Percentiles rank a stretch among this genome's conserved stretches.
Conservation (phyloP, 2,329 filamentous ascomycete species). For the Stylonectria norvegica region DNA sequence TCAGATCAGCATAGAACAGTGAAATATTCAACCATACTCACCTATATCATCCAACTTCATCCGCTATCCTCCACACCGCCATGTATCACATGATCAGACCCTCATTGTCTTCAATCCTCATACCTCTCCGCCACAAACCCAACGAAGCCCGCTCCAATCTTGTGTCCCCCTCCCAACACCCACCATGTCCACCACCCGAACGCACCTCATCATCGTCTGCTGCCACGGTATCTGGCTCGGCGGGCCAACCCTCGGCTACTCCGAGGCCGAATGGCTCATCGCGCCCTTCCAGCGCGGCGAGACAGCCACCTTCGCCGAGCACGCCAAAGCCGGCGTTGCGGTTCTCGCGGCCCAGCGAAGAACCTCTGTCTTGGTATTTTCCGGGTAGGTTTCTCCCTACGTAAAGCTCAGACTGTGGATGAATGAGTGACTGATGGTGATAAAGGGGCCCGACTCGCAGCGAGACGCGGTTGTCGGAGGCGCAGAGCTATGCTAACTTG, state of each 20-base stretch:
- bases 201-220: constrained; percentile 72
- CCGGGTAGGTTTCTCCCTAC: constrained; percentile 63
- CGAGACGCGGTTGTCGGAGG: constrained; percentile 57
- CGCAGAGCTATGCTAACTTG: constrained; percentile 58
- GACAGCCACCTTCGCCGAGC: constrained; percentile 73
- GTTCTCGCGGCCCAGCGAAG: constrained; percentile 44
- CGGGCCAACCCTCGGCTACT: constrained; percentile 47
- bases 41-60: background rate
- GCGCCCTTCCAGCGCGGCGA: constrained; percentile 75
- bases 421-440: background rate
- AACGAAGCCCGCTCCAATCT: background rate
- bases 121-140: too few species aligned
- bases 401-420: background rate
- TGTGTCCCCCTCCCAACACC: constrained; percentile 6
- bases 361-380: constrained; percentile 61
- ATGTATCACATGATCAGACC: constrained; percentile 29
- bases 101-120: too few species aligned
- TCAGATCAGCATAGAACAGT: too few species aligned
- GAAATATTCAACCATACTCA: too few species aligned
- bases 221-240: constrained; percentile 78
- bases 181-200: constrained; percentile 25
- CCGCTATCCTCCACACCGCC: background rate
- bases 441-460: constrained; percentile 60
- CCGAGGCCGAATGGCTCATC: constrained; percentile 67
- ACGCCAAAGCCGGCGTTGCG: constrained; percentile 64